Base-by-base conservation (phyloP, 495 filamentous ascomycete genomes). In the Neurospora sp. region DNA sequence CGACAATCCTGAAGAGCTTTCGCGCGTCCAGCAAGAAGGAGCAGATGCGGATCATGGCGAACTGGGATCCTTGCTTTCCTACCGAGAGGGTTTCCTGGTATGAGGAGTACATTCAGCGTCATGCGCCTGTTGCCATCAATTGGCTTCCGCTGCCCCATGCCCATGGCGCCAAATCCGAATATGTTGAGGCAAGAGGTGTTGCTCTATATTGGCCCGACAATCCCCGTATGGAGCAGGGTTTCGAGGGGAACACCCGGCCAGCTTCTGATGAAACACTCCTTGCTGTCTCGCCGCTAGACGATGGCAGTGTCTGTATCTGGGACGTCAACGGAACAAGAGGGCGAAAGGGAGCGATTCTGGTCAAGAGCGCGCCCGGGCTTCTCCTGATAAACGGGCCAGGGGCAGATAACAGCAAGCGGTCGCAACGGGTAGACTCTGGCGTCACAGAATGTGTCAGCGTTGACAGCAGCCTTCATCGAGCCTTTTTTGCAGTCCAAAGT, bases 301-400 rank as follows among this genome's bases (percentile, higher is more conserved):
- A 97, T 79, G 94, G 94, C 14, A 93, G 91, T 74, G 85, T 97
- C 31, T 93, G 91, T 76, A 82, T 97, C 20, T 97, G 94, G 94
- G 91, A 96, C 80, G 82, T 94, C n/a, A 89, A 87, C 69, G 86
- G 88, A 27, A 86, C 86, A 10, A 85, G 86, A 69, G 82, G 80
- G 3, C 86, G 78, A 69, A 89, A 87, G 75, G 93, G 93, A 16
- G 85, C 83, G 6, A 89, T 96, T 47, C 77, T 92, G 20, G 88
- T 86, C 3, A 83, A 86, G 65, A 94, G 90, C 77, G 82, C 81
- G 40, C 86, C 90, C 6, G 91, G 91, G 0, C 83, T 94, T 14
- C 82, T 94, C 68, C 88, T 82, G 79, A 78, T 82, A 73, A 71
- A 86, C 79, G 83, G 84, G 6, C 79, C 83, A 1, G 77, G 81